Evolutionary conservation across 202 grass and related monocot genomes (phyloP).

Genomic region (Hordeum pubiflorum): DNA sequence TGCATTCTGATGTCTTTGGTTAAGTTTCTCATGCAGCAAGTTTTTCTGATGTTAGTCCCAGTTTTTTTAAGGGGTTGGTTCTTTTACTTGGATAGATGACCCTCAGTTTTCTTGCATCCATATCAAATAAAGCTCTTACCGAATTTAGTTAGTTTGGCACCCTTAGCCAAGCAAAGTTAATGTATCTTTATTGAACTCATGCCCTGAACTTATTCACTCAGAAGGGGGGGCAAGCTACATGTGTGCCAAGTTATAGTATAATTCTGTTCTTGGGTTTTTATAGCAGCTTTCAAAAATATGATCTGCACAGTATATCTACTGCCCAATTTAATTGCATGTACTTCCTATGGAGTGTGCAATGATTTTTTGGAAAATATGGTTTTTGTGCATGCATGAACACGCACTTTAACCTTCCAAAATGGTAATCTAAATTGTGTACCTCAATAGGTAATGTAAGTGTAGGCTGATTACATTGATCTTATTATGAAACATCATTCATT

Average conservation of each 20-base stretch:
- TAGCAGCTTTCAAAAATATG: not conserved
- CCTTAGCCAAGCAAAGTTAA: not conserved
- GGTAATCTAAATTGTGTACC: conserved; percentile 2
- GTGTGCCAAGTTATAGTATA: not conserved
- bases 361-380: not conserved
- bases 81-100: not conserved
- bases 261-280: not conserved
- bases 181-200: conserved; percentile 4
- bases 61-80: not conserved
- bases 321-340: not conserved
- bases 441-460: conserved; percentile 14
- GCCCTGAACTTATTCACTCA: not conserved
- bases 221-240: not conserved
- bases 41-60: not conserved
- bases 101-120: conserved; percentile 13
- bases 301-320: not conserved
- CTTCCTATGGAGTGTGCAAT: not conserved
- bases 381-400: conserved; percentile 16
- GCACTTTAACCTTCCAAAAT: not conserved
- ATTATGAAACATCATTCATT: not conserved
- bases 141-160: conserved; percentile 12
- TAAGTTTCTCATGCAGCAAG: conserved; percentile 6
- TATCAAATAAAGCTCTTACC: not conserved
- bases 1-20: conserved; percentile 29
- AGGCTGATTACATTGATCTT: not conserved